Evolutionary conservation across 306 rosid species (phyloP).

Genomic region (Lupinus albus): DNA sequence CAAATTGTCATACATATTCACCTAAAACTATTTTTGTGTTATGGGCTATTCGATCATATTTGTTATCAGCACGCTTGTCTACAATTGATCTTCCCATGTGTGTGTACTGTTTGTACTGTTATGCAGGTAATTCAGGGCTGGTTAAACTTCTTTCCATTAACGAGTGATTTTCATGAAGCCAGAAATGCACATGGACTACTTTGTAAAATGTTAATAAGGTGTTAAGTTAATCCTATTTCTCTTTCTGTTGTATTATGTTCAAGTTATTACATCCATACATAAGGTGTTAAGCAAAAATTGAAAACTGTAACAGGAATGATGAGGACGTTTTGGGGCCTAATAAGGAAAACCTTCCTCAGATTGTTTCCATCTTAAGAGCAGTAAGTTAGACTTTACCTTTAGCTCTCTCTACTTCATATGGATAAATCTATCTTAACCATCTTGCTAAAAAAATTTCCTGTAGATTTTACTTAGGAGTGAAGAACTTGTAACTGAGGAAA

Average conservation of each 20-base stretch:
- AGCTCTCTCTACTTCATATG: neutral
- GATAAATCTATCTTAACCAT: neutral
- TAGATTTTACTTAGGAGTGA: slow-evolving; percentile 32
- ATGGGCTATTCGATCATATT: too few relatives aligned
- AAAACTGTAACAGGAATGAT: slow-evolving; percentile 30
- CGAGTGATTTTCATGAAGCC: slow-evolving; percentile 21
- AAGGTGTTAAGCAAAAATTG: neutral
- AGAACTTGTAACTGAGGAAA: slow-evolving; percentile 34
- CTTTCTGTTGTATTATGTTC: neutral
- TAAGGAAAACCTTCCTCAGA: slow-evolving; percentile 23
- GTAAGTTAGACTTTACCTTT: slow-evolving; percentile 33
- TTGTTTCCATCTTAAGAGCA: neutral
- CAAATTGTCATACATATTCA: too few relatives aligned
- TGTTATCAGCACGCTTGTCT: too few relatives aligned
- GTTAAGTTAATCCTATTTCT: neutral
- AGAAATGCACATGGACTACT: slow-evolving; percentile 31
- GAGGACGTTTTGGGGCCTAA: slow-evolving; percentile 37
- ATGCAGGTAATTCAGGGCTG: slow-evolving; percentile 38
- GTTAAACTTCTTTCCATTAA: slow-evolving; percentile 40
- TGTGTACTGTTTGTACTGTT: too few relatives aligned
- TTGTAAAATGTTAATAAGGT: slow-evolving; percentile 31
- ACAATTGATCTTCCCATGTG: too few relatives aligned
- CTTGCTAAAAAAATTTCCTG: neutral
- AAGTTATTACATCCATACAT: neutral
- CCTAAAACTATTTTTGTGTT: too few relatives aligned